Evolutionary conservation across 371 early-diverging fungal genomes (phyloP).

Genomic region (Mortierella sp.): DNA sequence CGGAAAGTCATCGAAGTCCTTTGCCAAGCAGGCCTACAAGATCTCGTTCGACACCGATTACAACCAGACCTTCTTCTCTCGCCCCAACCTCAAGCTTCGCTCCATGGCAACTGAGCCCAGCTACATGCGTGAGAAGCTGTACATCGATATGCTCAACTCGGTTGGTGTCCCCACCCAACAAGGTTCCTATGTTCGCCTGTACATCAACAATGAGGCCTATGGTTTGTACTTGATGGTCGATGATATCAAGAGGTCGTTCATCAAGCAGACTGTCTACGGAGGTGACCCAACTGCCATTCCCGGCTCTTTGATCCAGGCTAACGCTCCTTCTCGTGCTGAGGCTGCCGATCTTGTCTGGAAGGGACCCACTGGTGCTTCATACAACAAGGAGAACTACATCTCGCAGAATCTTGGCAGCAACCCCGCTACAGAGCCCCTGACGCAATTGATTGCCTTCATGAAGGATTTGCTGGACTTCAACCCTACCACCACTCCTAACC

Average conservation of each 20-base stretch:
- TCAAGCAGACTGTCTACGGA: conserved; percentile 58
- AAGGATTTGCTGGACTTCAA: conserved; percentile 34
- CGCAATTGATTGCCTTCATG: conserved; percentile 56
- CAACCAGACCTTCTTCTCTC: conserved; percentile 58
- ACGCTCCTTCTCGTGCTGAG: conserved; percentile 19
- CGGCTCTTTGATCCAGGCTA: conserved; percentile 59
- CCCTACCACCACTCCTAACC: conserved; percentile 26
- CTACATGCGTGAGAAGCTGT: conserved; percentile 61
- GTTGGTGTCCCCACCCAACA: conserved; percentile 64
- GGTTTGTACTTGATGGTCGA: conserved; percentile 68
- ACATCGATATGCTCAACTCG: conserved; percentile 61
- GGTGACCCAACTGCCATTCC: conserved; percentile 54
- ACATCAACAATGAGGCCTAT: conserved; percentile 60
- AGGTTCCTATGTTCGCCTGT: conserved; percentile 61
- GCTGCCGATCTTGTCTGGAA: conserved; percentile 41
- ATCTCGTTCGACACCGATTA: conserved; percentile 59
- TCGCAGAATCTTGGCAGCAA: conserved; percentile 54
- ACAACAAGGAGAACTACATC: conserved; percentile 55
- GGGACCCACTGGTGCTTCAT: conserved; percentile 41
- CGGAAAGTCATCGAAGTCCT: conserved; percentile 68
- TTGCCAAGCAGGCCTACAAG: conserved; percentile 65
- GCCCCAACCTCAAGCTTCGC: conserved; percentile 63
- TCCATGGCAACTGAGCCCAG: conserved; percentile 64
- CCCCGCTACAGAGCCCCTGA: conserved; percentile 49
- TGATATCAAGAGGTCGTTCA: conserved; percentile 60